A percentile compares a stretch with the other conserved stretches of the same genome.
Conservation (phyloP, 2,329 filamentous ascomycete species). For the Penicillium sp. region DNA sequence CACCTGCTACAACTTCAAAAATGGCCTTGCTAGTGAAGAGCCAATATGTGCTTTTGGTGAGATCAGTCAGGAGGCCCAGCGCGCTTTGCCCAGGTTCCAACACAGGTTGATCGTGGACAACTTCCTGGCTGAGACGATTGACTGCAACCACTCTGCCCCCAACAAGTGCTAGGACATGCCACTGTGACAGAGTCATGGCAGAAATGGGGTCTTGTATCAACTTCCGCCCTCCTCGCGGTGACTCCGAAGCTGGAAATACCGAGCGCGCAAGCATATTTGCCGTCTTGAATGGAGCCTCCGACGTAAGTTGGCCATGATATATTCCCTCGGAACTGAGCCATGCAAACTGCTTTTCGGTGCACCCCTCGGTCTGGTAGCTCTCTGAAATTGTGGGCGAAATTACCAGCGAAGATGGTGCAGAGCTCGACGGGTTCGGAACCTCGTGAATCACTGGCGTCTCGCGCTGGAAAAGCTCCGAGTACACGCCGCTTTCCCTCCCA, state of each 20-base stretch:
- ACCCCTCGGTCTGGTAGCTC: conserved; percentile 45
- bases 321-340: conserved; percentile 86
- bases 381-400: conserved; percentile 67
- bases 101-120: conserved; percentile 81
- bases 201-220: conserved; percentile 63
- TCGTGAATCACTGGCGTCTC: conserved; percentile 74
- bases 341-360: conserved; percentile 58
- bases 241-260: conserved; percentile 61
- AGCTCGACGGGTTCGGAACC: conserved; percentile 51
- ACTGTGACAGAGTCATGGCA: conserved; percentile 78
- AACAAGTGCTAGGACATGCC: conserved; percentile 78
- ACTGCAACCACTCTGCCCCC: conserved; percentile 74
- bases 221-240: conserved; percentile 55
- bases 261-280: conserved; percentile 68
- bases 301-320: conserved; percentile 71
- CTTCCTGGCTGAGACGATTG: conserved; percentile 74
- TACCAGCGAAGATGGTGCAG: conserved; percentile 58
- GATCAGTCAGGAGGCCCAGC: conserved; percentile 77
- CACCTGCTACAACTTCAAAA: conserved; percentile 80
- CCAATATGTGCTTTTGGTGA: conserved; percentile 96
- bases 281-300: conserved; percentile 62
- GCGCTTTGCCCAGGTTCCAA: conserved; percentile 69
- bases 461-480: conserved; percentile 75
- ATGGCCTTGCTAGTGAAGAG: conserved; percentile 85
- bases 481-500: conserved; percentile 72